A percentile compares a stretch with the other conserved stretches of the same genome.
These are phyloP conservation scores for Neurospora sp. DNA, from an alignment of 495 filamentous ascomycete genomes.

Conservation along the genomic window DNA sequence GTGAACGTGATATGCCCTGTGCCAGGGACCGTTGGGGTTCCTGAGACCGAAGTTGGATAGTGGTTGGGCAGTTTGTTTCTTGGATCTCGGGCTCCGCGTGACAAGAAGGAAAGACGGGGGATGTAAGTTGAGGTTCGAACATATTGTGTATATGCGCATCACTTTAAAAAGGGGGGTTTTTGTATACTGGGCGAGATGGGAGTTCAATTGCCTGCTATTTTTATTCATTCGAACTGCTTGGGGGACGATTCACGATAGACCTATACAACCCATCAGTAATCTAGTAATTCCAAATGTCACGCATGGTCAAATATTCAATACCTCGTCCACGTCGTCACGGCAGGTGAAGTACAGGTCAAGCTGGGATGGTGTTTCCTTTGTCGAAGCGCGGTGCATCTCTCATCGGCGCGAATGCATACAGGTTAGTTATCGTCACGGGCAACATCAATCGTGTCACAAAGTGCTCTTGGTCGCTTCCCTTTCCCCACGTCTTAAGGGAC, in stretches of 20 bases:
- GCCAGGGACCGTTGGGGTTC: neutral
- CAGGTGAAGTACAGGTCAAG: neutral
- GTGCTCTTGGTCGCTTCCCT: neutral
- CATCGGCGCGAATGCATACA: neutral
- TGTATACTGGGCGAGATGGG: neutral
- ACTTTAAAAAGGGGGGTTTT: neutral
- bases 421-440: neutral
- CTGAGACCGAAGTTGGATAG: neutral
- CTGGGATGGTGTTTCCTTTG: neutral
- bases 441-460: neutral
- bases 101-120: neutral
- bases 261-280: slow-evolving; percentile 25
- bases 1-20: slow-evolving; percentile 10
- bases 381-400: neutral
- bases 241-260: slow-evolving; percentile 25
- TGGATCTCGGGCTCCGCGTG: neutral
- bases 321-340: neutral
- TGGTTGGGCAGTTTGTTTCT: neutral
- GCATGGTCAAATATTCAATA: neutral
- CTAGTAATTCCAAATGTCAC: slow-evolving; percentile 20
- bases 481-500: neutral
- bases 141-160: neutral
- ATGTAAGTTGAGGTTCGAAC: neutral
- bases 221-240: neutral
- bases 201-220: neutral